phyloP scores from a whole-genome alignment of 768 basidiomycete species.

The Kwoniella sp. region DNA sequence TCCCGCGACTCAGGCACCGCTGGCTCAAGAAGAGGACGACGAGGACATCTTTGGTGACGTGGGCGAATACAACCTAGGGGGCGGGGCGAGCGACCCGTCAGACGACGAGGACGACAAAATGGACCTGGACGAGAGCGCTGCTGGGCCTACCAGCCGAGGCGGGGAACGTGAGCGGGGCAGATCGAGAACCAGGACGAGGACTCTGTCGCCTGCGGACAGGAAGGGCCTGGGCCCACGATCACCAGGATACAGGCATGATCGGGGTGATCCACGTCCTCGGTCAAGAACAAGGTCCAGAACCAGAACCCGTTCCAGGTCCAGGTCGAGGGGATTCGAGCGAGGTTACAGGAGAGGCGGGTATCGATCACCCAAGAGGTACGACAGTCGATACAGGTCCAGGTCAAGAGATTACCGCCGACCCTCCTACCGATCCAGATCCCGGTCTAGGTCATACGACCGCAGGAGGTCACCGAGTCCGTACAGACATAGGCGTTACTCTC shows the following conservation, averaged over 20 bases:
- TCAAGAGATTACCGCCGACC: slow-evolving; percentile 7
- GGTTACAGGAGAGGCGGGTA: slow-evolving; percentile 1
- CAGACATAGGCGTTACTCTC: slow-evolving; percentile 9
- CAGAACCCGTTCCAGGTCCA: background rate
- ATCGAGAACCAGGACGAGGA: slow-evolving; percentile 15
- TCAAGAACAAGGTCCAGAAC: slow-evolving; percentile 5
- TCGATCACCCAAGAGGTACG: no score
- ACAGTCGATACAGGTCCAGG: slow-evolving; percentile 4
- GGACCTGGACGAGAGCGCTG: slow-evolving; percentile 1
- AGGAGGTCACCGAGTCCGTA: slow-evolving; percentile 16
- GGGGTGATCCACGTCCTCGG: background rate
- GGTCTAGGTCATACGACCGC: slow-evolving; percentile 10
- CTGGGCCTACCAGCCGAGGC: background rate
- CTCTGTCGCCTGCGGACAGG: slow-evolving; percentile 8
- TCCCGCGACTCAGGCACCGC: background rate
- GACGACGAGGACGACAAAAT: slow-evolving; percentile 51
- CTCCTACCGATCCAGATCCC: background rate
- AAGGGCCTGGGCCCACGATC: slow-evolving; percentile 11
- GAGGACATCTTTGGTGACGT: slow-evolving; percentile 83
- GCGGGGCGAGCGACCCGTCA: slow-evolving; percentile 58
- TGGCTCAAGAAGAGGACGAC: slow-evolving; percentile 52
- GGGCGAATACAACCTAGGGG: slow-evolving; percentile 73
- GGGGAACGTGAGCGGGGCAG: slow-evolving; percentile 2
- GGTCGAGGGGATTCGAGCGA: background rate
- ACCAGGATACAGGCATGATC: slow-evolving; percentile 13